Conservation (phyloP, 768 basidiomycete species). For the Boletus coccyginus region DNA sequence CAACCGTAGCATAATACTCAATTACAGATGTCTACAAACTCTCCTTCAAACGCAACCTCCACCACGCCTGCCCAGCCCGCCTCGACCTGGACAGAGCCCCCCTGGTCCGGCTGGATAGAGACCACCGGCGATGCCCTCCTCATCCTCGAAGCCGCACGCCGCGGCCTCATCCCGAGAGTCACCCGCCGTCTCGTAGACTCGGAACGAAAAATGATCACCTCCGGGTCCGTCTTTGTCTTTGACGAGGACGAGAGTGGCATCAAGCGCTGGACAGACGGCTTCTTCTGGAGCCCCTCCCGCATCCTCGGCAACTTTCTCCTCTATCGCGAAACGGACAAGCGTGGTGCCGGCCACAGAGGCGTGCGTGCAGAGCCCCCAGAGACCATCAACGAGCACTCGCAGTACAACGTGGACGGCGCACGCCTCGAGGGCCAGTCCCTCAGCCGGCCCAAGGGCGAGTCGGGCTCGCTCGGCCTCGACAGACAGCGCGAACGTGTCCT, state of each 20-base stretch:
- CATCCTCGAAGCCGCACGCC: conserved; percentile 89
- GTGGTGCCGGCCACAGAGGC: no score
- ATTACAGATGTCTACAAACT: conserved; percentile 28
- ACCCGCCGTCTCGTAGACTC: conserved; percentile 90
- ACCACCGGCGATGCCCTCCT: conserved; percentile 95
- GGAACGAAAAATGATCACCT: conserved; percentile 90
- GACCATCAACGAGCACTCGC: conserved; percentile 38
- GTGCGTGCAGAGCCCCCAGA: conserved; percentile 37
- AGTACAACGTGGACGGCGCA: conserved; percentile 34
- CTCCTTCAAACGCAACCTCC: background rate
- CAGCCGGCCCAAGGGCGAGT: conserved; percentile 61
- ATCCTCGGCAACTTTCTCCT: no score
- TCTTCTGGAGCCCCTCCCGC: conserved; percentile 90
- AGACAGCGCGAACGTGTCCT: conserved; percentile 48
- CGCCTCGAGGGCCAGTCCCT: conserved; percentile 44
- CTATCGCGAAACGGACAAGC: no score
- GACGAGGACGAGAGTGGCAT: conserved; percentile 97
- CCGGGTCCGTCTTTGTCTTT: conserved; percentile 94
- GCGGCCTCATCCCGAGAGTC: conserved; percentile 88
- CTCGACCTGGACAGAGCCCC: conserved; percentile 77
- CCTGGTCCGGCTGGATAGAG: conserved; percentile 94
- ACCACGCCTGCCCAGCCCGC: conserved; percentile 32
- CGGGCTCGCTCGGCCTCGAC: conserved; percentile 50
- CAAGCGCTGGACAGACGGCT: conserved; percentile 98
- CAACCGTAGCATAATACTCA: background rate